phyloP scores from a whole-genome alignment of 805 yeast genomes.

The Scheffersomyces stipitis region DNA sequence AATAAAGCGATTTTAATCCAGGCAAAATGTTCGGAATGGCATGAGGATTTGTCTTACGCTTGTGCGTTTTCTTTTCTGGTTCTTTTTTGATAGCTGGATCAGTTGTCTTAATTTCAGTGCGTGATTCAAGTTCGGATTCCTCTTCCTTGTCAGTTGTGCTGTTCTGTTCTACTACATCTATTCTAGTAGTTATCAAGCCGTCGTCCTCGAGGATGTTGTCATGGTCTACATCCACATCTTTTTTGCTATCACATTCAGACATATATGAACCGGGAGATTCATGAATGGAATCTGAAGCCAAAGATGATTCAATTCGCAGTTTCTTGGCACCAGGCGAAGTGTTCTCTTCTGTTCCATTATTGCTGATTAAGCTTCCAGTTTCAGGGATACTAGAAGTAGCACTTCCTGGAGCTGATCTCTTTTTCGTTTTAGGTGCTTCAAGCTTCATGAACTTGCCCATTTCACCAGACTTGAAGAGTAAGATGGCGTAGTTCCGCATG shows the following conservation, averaged over 20 bases:
- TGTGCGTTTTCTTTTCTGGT: background rate
- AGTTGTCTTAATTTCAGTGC: background rate
- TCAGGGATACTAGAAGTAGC: background rate
- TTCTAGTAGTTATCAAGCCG: slow-evolving; percentile 23
- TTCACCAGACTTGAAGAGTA: slow-evolving; percentile 33
- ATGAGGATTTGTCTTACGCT: background rate
- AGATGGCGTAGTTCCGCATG: slow-evolving; percentile 34
- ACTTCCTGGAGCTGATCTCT: slow-evolving; percentile 1
- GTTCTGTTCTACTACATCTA: background rate
- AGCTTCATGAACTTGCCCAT: slow-evolving; percentile 28
- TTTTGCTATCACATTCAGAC: slow-evolving; percentile 3
- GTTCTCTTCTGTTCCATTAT: background rate
- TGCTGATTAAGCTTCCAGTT: background rate
- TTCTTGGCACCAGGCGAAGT: background rate
- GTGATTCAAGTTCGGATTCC: slow-evolving; percentile 5
- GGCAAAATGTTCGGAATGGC: slow-evolving; percentile 14
- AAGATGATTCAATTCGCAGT: background rate
- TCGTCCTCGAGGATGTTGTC: slow-evolving; percentile 26
- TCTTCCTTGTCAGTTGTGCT: slow-evolving; percentile 8
- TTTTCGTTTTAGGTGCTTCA: slow-evolving; percentile 13
- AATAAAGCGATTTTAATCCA: slow-evolving; percentile 21
- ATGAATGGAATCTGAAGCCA: background rate
- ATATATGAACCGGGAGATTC: slow-evolving; percentile 2
- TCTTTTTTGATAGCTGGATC: background rate
- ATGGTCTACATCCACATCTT: slow-evolving; percentile 12